Evolutionary conservation across 768 basidiomycete genomes (phyloP).

Genomic region (Cubamyces lactineus): DNA sequence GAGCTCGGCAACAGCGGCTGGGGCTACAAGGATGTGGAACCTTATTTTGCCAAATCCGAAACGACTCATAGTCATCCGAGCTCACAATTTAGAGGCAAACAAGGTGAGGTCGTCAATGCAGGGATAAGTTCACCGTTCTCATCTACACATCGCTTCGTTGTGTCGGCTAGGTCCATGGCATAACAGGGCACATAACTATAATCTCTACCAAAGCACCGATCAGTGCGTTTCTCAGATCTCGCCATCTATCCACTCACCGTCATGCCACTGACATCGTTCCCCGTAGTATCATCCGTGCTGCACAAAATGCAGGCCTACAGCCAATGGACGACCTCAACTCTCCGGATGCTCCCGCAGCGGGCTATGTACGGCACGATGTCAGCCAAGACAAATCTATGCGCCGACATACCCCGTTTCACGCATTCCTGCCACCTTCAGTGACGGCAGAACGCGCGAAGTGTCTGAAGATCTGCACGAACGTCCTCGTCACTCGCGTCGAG

Average conservation of each 20-base stretch:
- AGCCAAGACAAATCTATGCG: conserved; percentile 21
- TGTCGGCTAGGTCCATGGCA: conserved; percentile 20
- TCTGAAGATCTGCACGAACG: conserved; percentile 29
- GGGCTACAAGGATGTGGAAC: conserved; percentile 39
- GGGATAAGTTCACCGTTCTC: not conserved
- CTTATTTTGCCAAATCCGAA: conserved; percentile 42
- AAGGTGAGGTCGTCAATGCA: not conserved
- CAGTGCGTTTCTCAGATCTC: not conserved
- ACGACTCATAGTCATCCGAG: not conserved
- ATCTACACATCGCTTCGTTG: not conserved
- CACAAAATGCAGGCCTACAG: conserved; percentile 21
- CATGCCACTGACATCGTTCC: not conserved
- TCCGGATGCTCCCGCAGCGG: conserved; percentile 20
- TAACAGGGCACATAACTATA: conserved; percentile 11
- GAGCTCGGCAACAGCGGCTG: conserved; percentile 38
- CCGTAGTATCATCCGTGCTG: conserved; percentile 17
- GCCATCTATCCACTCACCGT: not conserved
- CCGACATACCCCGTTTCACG: conserved; percentile 26
- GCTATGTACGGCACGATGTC: conserved; percentile 23
- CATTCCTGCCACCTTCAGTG: conserved; percentile 24
- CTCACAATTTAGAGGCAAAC: conserved; percentile 4
- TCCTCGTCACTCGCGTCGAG: conserved; percentile 11
- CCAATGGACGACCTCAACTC: conserved; percentile 24
- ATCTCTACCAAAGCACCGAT: conserved; percentile 3
- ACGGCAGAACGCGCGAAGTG: conserved; percentile 7